These are phyloP conservation scores for Blechomonas ayalai DNA, from an alignment of 208 protist species.

Conservation along the genomic window DNA sequence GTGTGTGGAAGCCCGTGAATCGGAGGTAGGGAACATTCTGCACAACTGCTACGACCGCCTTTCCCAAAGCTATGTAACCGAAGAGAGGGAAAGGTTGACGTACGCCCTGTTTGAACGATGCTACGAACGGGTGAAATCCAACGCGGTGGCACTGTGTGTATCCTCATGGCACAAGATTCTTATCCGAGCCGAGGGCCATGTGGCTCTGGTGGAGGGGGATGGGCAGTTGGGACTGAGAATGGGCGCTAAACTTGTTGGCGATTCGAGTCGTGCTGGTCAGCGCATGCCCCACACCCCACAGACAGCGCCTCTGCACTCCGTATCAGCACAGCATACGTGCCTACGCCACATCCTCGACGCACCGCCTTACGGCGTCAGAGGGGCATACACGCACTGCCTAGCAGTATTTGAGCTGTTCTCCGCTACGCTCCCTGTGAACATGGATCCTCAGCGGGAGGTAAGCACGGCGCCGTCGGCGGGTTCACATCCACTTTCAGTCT, in stretches of 20 bases:
- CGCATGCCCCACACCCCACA: no score
- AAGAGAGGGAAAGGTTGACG: slow-evolving; percentile 37
- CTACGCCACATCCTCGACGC: slow-evolving; percentile 19
- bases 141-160: slow-evolving; percentile 28
- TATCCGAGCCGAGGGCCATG: slow-evolving; percentile 23
- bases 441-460: no score
- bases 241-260: no score
- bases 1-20: slow-evolving; percentile 6
- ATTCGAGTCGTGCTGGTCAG: no score
- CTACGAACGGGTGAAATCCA: slow-evolving; percentile 63
- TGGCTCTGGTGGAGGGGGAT: slow-evolving; percentile 27
- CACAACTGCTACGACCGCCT: slow-evolving; percentile 23
- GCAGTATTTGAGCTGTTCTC: slow-evolving; percentile 46
- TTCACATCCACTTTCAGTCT: no score
- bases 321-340: no score
- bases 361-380: slow-evolving; percentile 32
- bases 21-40: slow-evolving; percentile 9
- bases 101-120: slow-evolving; percentile 52
- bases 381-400: slow-evolving; percentile 42
- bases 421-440: slow-evolving; percentile 2
- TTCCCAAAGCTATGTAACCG: slow-evolving; percentile 21
- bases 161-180: slow-evolving; percentile 45
- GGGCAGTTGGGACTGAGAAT: no score
- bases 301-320: no score
- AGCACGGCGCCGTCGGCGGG: no score